Evolutionary conservation across 352 stramenopile genomes (phyloP), one percentile per base, ranked within the genome.

Genomic region (Phytophthora podocarpi): DNA sequence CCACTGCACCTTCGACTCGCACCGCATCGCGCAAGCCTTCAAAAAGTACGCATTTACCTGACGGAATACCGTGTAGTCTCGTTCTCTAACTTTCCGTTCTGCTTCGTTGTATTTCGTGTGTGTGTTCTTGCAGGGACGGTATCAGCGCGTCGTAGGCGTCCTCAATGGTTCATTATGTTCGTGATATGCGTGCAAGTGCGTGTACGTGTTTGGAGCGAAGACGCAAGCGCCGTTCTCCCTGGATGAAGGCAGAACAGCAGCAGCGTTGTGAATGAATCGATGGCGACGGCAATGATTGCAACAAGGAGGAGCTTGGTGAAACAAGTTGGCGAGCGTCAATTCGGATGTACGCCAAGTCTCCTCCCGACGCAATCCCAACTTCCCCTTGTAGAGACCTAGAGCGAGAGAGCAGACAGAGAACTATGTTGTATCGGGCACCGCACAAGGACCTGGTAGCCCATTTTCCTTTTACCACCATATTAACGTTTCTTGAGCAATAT

Each of bases 1-100:
- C 45, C 87, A 95, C 69, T 92, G 82, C 72, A 95, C 86, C 37
- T 95, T 94, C 48, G 87, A 95, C 73, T 95, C 87, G 69, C 83
- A 82, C 65, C 81, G 83, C 62, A 85, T 95, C 47, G 84, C 87
- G 15, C 76, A 91, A 54, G 81, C 87, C 39, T 95, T 95, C 67
- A 72, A 74, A 74, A 93, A 90, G 87, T 95, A 87, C 55, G 85
- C 36, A 45, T 49, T 20, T 20, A 27, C 16, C 9, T 86, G 23
- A 26, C 4, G 18, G 23, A 18, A 23, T 36, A 20, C 18, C 32
- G 20, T 58, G 5, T 66, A 32, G 34, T 35, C 9, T 58, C 12
- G 37, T 53, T 45, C 12, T 7, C 30, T 62, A 31, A 67, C 50
- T 59, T 20, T 54, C 10, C 59, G 37, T 47, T 49, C 16, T 76